A percentile compares a stretch with the other conserved stretches of the same genome.
Evolutionary conservation across 192 early-diverging fungal genomes (phyloP).

Genomic region (Entomortierella chlamydospora): DNA sequence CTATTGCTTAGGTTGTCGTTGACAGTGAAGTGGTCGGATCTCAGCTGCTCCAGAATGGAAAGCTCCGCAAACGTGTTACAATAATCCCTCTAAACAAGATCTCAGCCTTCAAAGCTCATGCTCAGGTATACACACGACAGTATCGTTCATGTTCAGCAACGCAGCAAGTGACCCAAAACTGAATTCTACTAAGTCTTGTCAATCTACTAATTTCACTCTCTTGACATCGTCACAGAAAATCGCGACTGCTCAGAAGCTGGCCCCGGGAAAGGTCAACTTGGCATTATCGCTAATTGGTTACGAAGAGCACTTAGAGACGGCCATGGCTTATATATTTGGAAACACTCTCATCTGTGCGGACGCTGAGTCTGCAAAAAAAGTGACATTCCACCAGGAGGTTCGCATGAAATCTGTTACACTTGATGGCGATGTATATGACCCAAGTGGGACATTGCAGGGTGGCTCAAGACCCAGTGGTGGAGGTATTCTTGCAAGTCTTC

Average conservation of each 20-base stretch:
- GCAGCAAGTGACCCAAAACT: too few species aligned
- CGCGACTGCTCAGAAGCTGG: constrained; percentile 79
- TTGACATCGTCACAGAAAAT: constrained; percentile 59
- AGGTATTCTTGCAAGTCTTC: constrained; percentile 81
- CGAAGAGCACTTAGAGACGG: constrained; percentile 79
- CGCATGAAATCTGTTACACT: constrained; percentile 91
- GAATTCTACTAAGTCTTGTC: too few species aligned
- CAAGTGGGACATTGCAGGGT: constrained; percentile 92
- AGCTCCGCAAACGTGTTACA: constrained; percentile 82
- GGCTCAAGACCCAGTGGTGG: constrained; percentile 82
- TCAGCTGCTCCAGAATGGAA: constrained; percentile 83
- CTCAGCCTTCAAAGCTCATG: constrained; percentile 60
- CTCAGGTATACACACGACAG: constrained; percentile 51
- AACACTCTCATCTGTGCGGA: constrained; percentile 91
- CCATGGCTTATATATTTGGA: constrained; percentile 97
- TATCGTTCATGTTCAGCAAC: not conserved
- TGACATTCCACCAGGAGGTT: constrained; percentile 91
- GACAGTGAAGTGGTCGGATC: constrained; percentile 85
- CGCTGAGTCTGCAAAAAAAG: constrained; percentile 81
- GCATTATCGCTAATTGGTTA: constrained; percentile 88
- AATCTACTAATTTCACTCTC: not conserved
- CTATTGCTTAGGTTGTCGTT: constrained; percentile 80
- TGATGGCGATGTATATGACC: constrained; percentile 98
- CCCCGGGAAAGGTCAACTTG: constrained; percentile 88
- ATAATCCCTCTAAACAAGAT: constrained; percentile 99